Base-by-base conservation (phyloP, 306 rosid species). In the Inga oerstediana region DNA sequence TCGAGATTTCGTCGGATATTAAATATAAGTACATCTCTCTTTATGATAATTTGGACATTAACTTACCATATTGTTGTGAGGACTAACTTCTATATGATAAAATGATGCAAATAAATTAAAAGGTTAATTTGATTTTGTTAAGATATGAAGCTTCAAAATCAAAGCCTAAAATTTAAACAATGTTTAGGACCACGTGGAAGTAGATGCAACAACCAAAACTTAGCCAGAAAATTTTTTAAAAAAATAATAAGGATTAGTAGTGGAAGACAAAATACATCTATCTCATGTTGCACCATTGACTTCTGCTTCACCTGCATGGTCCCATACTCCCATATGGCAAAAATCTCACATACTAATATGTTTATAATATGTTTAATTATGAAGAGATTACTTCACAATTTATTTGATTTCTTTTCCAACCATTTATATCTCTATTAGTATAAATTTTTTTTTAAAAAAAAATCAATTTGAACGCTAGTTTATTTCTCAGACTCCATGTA, bases 271-370 rank as follows among this genome's bases (percentile, higher is more conserved):
- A 12, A 43, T 27, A 39, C 15, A 49, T 16, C 41, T 3, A 30
- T 56, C 61, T 51, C 72, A 65, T 30, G 10, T 66, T 5, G 76
- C 75, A 70, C 9, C 56, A 56, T 74, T 86, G 88, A 86, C 88
- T 82, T 82, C 7, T 67, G 3, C 27, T 49, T 46, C 39, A 17
- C 13, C 17, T 77, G 56, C 41, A 43, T 74, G 88, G 64, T 49
- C 64, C 77, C 64, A 30, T 24, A 5, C 2, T 49, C 64, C 77
- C 64, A 30, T 24, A 5, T 5, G 0, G 13, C 16, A 15, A 32
- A 32, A 4, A 30, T 32, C 19, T 14, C 19, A 11, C 17, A 27
- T 5, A 30, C n/a, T n/a, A n/a, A n/a, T n/a, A n/a, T n/a, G 10
- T 59, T n/a, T 59, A 22, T 37, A 6, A 62, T 62, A 27, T 62